These are phyloP conservation scores for Quillaja saponaria DNA, from an alignment of 306 rosid species.

Conservation along the genomic window DNA sequence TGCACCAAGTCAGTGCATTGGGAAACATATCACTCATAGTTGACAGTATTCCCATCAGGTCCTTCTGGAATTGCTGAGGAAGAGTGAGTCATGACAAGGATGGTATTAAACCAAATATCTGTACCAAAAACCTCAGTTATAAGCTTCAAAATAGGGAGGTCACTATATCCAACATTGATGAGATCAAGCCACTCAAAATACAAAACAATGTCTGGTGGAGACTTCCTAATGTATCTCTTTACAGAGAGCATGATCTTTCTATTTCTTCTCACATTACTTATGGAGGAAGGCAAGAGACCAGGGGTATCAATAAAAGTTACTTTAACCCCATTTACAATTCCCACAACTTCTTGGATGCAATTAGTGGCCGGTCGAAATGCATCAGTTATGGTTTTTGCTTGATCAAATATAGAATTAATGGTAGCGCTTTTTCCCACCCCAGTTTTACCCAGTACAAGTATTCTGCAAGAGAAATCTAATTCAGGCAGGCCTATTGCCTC, in stretches of 20 bases:
- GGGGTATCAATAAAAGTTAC: slow-evolving; percentile 86
- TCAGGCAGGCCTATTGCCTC: slow-evolving; percentile 60
- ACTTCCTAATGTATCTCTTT: slow-evolving; percentile 74
- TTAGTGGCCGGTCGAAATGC: slow-evolving; percentile 93
- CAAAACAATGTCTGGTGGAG: slow-evolving; percentile 90
- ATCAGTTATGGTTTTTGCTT: slow-evolving; percentile 68
- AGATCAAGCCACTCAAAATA: slow-evolving; percentile 89
- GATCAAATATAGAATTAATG: slow-evolving; percentile 83
- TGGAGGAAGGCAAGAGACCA: slow-evolving; percentile 68
- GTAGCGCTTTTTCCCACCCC: slow-evolving; percentile 99
- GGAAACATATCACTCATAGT: slow-evolving; percentile 64
- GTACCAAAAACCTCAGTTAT: slow-evolving; percentile 83
- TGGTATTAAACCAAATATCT: slow-evolving; percentile 90
- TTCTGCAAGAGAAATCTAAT: slow-evolving; percentile 69
- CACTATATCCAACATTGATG: slow-evolving; percentile 45
- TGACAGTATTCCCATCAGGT: slow-evolving; percentile 60
- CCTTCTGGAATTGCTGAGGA: slow-evolving; percentile 83
- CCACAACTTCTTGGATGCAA: slow-evolving; percentile 72
- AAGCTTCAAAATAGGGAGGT: slow-evolving; percentile 64
- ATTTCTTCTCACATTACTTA: slow-evolving; percentile 65
- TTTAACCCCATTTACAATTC: slow-evolving; percentile 69
- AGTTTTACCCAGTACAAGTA: slow-evolving; percentile 89
- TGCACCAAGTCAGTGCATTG: slow-evolving; percentile 62
- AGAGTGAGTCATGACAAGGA: slow-evolving; percentile 89
- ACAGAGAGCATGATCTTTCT: slow-evolving; percentile 76